Evolutionary conservation across 495 filamentous ascomycete genomes (phyloP).

Genomic region (Neurospora sp.): DNA sequence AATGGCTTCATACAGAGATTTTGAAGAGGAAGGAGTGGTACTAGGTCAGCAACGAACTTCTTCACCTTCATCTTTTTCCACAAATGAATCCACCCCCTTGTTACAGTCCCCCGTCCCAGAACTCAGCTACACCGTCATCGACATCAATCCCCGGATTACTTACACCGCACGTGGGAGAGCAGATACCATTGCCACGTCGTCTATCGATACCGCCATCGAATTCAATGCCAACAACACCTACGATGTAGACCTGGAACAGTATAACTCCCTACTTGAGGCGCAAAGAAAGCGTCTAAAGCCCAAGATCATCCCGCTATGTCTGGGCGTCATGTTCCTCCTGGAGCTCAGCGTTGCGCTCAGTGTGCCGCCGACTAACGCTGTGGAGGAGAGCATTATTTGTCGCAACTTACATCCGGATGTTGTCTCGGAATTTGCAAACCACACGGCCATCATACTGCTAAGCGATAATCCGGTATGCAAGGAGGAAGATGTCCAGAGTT

Average conservation of each 20-base stretch:
- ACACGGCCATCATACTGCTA: neutral
- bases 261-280: neutral
- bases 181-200: neutral
- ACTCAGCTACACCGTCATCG: neutral
- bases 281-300: constrained; percentile 7
- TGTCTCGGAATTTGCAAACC: neutral
- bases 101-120: neutral
- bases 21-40: neutral
- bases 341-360: constrained; percentile 15
- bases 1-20: neutral
- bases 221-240: neutral
- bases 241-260: neutral
- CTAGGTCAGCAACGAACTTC: neutral
- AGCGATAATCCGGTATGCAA: constrained; percentile 15
- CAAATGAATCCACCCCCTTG: neutral
- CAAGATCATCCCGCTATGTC: constrained; percentile 15
- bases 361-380: constrained; percentile 14
- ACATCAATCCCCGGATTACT: neutral
- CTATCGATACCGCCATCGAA: neutral
- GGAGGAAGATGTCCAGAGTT: constrained; percentile 18
- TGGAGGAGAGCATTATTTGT: constrained; percentile 28
- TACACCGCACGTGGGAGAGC: neutral
- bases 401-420: constrained; percentile 19
- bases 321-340: constrained; percentile 18
- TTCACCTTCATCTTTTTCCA: neutral